A percentile compares a stretch with the other conserved stretches of the same genome.
These are phyloP conservation scores for Amanita pseudoporphyria DNA, from an alignment of 768 basidiomycete species.

Conservation along the genomic window DNA sequence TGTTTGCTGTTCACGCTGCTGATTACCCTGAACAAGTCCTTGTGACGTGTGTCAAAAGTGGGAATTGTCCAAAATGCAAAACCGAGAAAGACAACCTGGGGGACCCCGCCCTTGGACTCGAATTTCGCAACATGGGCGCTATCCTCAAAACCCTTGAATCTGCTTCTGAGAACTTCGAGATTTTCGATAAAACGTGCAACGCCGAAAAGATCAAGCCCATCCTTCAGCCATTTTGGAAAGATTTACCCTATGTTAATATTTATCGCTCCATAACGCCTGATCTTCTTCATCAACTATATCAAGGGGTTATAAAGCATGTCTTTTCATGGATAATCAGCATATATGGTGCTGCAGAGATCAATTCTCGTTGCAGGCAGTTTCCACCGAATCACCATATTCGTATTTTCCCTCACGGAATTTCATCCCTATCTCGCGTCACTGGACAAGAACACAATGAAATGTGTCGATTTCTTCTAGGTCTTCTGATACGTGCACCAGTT, in stretches of 20 bases:
- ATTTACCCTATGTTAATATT: conserved; percentile 30
- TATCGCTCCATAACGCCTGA: too few relatives aligned
- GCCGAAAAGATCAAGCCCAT: conserved; percentile 18
- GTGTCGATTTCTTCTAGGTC: conserved; percentile 17
- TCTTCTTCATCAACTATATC: conserved; percentile 38
- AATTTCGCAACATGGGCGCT: not conserved
- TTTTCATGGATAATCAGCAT: conserved; percentile 23
- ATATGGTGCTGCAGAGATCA: conserved; percentile 21
- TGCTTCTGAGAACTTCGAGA: not conserved
- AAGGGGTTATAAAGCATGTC: conserved; percentile 37
- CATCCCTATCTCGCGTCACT: conserved; percentile 24
- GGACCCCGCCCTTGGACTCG: conserved; percentile 5
- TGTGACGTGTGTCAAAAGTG: not conserved
- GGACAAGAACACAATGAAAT: conserved; percentile 29
- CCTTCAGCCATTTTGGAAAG: conserved; percentile 29
- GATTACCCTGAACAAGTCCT: conserved; percentile 4
- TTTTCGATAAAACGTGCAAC: conserved; percentile 7
- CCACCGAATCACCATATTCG: too few relatives aligned
- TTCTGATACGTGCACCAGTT: conserved; percentile 12
- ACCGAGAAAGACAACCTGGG: not conserved
- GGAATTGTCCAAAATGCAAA: not conserved
- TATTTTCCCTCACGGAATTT: conserved; percentile 30
- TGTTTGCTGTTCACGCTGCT: not conserved
- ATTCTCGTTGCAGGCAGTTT: conserved; percentile 24
- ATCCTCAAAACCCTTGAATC: not conserved